A percentile compares a stretch with the other conserved stretches of the same genome.
Conservation (phyloP, 1,139 yeast genomes). For the Kazachstania sp. region DNA sequence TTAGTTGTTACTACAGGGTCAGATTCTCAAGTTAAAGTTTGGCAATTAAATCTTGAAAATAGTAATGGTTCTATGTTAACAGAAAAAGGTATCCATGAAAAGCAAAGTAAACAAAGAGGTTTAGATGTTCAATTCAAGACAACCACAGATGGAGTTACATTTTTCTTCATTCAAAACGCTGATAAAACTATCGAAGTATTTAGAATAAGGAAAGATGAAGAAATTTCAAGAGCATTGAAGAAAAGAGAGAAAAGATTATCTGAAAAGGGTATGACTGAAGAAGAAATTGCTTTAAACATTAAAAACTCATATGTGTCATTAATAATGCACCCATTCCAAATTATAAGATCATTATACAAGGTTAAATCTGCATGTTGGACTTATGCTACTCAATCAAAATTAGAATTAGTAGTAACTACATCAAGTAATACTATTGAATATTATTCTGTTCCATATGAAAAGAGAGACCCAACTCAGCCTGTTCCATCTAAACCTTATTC, state of each 20-base stretch:
- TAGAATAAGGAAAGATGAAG: conserved; percentile 69
- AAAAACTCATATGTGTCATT: conserved; percentile 49
- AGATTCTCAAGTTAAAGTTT: conserved; percentile 74
- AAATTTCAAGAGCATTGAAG: conserved; percentile 66
- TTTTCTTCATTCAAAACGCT: conserved; percentile 64
- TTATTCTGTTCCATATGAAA: conserved; percentile 43
- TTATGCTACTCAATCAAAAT: conserved; percentile 34
- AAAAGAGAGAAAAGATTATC: conserved; percentile 71
- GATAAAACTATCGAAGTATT: conserved; percentile 79
- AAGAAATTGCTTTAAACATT: conserved; percentile 49
- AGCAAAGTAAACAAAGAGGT: conserved; percentile 73
- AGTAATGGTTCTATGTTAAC: conserved; percentile 44
- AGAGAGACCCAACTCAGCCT: conserved; percentile 44
- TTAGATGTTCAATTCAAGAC: conserved; percentile 48
- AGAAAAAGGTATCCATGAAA: conserved; percentile 62
- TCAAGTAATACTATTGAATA: conserved; percentile 70
- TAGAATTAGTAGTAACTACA: conserved; percentile 57
- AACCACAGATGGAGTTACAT: conserved; percentile 36
- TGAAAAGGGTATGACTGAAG: conserved; percentile 60
- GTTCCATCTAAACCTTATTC: conserved; percentile 39
- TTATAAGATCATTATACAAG: conserved; percentile 48
- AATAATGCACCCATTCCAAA: conserved; percentile 56
- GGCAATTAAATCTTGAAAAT: conserved; percentile 59
- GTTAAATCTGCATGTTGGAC: conserved; percentile 54
- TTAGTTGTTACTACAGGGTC: conserved; percentile 64